These are phyloP conservation scores for Stachybotrys chlorohalonatus DNA, from an alignment of 2,329 filamentous ascomycete species.

Conservation along the genomic window DNA sequence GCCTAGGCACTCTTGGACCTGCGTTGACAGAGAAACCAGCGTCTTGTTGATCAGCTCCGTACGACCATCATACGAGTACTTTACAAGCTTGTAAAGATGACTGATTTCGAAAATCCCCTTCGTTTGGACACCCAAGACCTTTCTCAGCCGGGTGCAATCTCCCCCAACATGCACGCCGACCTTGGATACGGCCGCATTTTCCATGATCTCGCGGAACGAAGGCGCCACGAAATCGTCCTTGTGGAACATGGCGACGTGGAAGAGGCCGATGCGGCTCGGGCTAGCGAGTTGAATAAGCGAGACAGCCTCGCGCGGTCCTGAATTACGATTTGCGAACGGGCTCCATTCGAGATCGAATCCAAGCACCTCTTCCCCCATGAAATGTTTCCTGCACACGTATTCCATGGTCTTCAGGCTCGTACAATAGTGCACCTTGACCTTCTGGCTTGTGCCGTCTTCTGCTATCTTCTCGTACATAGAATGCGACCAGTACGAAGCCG, in stretches of 20 bases:
- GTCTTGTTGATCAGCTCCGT: slow-evolving; percentile 54
- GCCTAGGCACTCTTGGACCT: slow-evolving; percentile 61
- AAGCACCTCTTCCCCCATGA: slow-evolving; percentile 60
- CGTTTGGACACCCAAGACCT: slow-evolving; percentile 54
- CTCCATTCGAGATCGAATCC: slow-evolving; percentile 91
- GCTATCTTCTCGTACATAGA: slow-evolving; percentile 51
- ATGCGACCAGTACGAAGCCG: slow-evolving; percentile 59
- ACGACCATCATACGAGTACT: slow-evolving; percentile 44
- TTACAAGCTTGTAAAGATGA: slow-evolving; percentile 71
- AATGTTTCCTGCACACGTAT: slow-evolving; percentile 51
- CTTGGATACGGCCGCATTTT: slow-evolving; percentile 61
- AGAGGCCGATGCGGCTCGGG: slow-evolving; percentile 66
- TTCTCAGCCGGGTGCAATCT: slow-evolving; percentile 59
- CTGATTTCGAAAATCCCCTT: slow-evolving; percentile 71
- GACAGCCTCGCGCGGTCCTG: slow-evolving; percentile 56
- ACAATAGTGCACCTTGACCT: slow-evolving; percentile 71
- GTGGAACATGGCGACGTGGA: slow-evolving; percentile 64
- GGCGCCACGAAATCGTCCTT: slow-evolving; percentile 57
- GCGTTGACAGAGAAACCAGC: slow-evolving; percentile 56
- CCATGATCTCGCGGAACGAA: slow-evolving; percentile 61
- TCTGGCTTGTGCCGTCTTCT: slow-evolving; percentile 31
- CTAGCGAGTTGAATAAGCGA: slow-evolving; percentile 79
- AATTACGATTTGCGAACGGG: slow-evolving; percentile 31
- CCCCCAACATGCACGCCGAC: slow-evolving; percentile 67
- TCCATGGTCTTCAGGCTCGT: slow-evolving; percentile 59